These are phyloP conservation scores for Penicillium nordicum DNA, from an alignment of 2,329 filamentous ascomycete genomes.

Conservation along the genomic window DNA sequence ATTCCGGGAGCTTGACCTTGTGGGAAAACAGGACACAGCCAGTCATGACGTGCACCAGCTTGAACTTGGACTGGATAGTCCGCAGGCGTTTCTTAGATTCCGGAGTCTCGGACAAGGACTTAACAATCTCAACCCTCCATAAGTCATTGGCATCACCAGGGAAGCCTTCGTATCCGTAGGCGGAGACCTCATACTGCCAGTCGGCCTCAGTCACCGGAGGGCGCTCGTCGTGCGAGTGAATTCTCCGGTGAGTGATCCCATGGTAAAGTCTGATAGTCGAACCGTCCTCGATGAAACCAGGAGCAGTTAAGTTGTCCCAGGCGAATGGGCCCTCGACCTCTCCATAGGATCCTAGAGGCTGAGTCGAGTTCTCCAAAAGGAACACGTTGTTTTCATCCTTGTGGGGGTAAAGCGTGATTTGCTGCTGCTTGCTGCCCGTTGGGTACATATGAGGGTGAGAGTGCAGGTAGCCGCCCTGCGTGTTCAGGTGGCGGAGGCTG, in stretches of 20 bases:
- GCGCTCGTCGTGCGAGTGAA: constrained; percentile 92
- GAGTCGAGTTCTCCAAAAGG: constrained; percentile 92
- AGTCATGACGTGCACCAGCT: constrained; percentile 92
- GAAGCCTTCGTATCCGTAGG: constrained; percentile 96
- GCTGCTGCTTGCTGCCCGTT: constrained; percentile 94
- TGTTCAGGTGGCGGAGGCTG: constrained; percentile 88
- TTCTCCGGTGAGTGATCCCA: constrained; percentile 73
- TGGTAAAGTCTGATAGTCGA: constrained; percentile 81
- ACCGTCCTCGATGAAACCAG: constrained; percentile 69
- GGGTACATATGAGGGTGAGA: constrained; percentile 98
- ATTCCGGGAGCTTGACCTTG: constrained; percentile 97
- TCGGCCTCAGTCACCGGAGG: constrained; percentile 81
- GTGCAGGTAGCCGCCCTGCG: constrained; percentile 95
- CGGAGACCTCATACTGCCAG: constrained; percentile 94
- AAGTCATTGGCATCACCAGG: constrained; percentile 94
- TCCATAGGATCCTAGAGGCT: constrained; percentile 74
- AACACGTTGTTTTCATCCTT: constrained; percentile 98
- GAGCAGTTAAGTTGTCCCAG: constrained; percentile 72
- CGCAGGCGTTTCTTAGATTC: constrained; percentile 79
- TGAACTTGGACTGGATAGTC: constrained; percentile 96
- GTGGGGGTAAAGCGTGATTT: constrained; percentile 96
- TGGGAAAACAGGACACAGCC: constrained; percentile 95
- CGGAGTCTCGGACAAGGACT: constrained; percentile 75
- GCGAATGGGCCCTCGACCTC: constrained; percentile 76
- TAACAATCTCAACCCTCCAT: constrained; percentile 93